Base-by-base conservation (phyloP, 2,329 filamentous ascomycete genomes). In the Sclerotinia spermophila region DNA sequence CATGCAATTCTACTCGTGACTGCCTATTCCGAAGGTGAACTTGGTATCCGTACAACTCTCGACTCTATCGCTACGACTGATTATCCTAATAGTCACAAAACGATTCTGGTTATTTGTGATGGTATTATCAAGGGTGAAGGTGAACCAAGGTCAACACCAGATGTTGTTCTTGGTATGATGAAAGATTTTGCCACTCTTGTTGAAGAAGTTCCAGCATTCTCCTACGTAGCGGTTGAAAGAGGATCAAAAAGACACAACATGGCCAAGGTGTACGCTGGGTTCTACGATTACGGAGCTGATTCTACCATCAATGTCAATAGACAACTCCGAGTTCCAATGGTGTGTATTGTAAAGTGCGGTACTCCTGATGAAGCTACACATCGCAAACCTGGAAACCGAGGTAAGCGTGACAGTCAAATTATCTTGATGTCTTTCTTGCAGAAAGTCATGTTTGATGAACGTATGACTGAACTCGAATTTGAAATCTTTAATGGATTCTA, bases 381-480 rank as follows among this genome's bases (percentile, higher is more conserved):
- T 77, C 86, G 91, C 71, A 99, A 99, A 82, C 93, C 96, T 19
- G 96, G 96, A 77, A 99, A 99, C 82, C 89, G 96, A 82, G 96
- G 96, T 82, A 99, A 99, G 86, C 93, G 96, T 80, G 96, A 99
- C 86, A 97, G 93, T 84, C 96, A 99, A 81, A 97, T 99, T 79
- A 96, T 99, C 76, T 86, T 99, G 75, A 99, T 99, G 96, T 97
- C 94, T 7, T 99, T 99, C 86, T 84, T 99, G 76, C 96, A 99
- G 80, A 99, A 99, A 84, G 96, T 99, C 79, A 99, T 99, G 96
- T 99, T 99, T 78, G 96, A 99, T 80, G 96, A 99, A 83, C 92
- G 96, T 73, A 99, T 99, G 96, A 99, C 96, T 27, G 95, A 99
- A 81, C 90, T 99, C 67, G 96, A 99, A 81, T 99, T 94, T 79